A percentile compares a stretch with the other conserved stretches of the same genome.
phyloP scores from a whole-genome alignment of 441 rosid genomes.

The Pelargonium myrrhifolium region DNA sequence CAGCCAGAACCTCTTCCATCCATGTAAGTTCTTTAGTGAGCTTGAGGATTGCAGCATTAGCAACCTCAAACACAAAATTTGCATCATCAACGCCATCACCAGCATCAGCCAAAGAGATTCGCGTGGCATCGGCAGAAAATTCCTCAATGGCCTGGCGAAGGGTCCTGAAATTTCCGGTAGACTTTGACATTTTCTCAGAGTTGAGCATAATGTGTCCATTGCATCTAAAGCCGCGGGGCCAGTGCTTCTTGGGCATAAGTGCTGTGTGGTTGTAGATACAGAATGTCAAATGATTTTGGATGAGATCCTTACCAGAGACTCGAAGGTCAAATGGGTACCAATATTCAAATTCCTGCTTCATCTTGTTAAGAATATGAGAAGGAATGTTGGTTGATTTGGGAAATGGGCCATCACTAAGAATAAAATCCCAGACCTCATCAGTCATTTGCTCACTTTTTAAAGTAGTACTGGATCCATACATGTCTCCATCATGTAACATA shows the following conservation, averaged over 20 bases:
- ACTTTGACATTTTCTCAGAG: slow-evolving; percentile 92
- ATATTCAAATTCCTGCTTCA: slow-evolving; percentile 93
- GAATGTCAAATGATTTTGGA: slow-evolving; percentile 90
- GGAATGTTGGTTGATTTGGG: slow-evolving; percentile 66
- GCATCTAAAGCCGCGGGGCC: slow-evolving; percentile 93
- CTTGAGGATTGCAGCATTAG: slow-evolving; percentile 76
- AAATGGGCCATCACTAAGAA: slow-evolving; percentile 59
- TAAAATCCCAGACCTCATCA: slow-evolving; percentile 86
- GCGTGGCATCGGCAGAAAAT: slow-evolving; percentile 83
- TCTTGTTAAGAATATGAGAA: slow-evolving; percentile 46
- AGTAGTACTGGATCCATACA: slow-evolving; percentile 45
- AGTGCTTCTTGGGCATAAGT: slow-evolving; percentile 60
- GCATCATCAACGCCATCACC: slow-evolving; percentile 98
- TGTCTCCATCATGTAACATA: slow-evolving; percentile 58
- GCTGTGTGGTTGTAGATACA: slow-evolving; percentile 82
- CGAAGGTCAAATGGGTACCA: slow-evolving; percentile 97
- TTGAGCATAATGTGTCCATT: slow-evolving; percentile 93
- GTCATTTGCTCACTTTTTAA: slow-evolving; percentile 68
- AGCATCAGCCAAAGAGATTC: slow-evolving; percentile 87
- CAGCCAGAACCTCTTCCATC: slow-evolving; percentile 75
- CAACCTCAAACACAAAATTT: slow-evolving; percentile 80
- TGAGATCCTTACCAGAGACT: slow-evolving; percentile 93
- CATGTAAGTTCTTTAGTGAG: slow-evolving; percentile 85
- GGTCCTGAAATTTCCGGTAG: slow-evolving; percentile 91
- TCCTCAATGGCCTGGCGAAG: slow-evolving; percentile 72